Percentiles rank a stretch among this genome's conserved stretches.
Evolutionary conservation across 2,329 filamentous ascomycete genomes (phyloP).

Genomic region (Claviceps sp.): DNA sequence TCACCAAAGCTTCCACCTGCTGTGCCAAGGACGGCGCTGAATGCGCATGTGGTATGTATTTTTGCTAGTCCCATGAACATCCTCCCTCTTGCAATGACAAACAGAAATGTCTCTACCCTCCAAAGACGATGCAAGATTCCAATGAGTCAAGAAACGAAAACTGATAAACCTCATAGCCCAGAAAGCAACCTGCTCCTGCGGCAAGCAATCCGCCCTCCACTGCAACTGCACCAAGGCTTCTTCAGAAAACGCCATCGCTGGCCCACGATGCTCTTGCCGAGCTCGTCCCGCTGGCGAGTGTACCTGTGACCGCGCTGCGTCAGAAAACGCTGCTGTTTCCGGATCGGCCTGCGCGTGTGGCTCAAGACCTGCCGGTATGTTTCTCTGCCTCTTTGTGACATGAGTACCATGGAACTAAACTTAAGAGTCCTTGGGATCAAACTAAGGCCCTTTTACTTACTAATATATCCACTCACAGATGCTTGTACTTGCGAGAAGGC

Average conservation of each 20-base stretch:
- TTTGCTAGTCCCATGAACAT: too few relatives aligned
- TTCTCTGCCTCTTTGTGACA: constrained; percentile 12
- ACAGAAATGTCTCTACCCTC: too few relatives aligned
- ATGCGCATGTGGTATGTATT: constrained; percentile 43
- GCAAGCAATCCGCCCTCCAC: constrained; percentile 71
- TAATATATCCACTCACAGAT: constrained; percentile 25
- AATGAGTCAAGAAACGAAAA: too few relatives aligned
- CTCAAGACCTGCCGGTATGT: constrained; percentile 54
- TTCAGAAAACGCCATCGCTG: constrained; percentile 59
- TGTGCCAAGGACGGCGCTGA: constrained; percentile 38
- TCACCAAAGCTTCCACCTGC: constrained; percentile 35
- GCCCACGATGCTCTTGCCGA: constrained; percentile 72
- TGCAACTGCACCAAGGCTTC: constrained; percentile 72
- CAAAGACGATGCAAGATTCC: too few relatives aligned
- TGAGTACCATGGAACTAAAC: too few relatives aligned
- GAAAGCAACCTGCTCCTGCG: constrained; percentile 72
- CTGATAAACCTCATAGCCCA: constrained; percentile 27
- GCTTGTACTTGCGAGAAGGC: constrained; percentile 77
- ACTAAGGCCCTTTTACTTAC: not conserved
- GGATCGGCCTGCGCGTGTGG: constrained; percentile 66
- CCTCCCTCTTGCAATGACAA: too few relatives aligned
- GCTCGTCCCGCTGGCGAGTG: constrained; percentile 67
- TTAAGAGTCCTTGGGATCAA: constrained; percentile 6
- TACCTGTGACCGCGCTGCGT: constrained; percentile 59
- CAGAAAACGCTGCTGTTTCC: constrained; percentile 51